Base-by-base conservation (phyloP, 371 early-diverging fungal species). In the Dinochytrium kinnereticum region DNA sequence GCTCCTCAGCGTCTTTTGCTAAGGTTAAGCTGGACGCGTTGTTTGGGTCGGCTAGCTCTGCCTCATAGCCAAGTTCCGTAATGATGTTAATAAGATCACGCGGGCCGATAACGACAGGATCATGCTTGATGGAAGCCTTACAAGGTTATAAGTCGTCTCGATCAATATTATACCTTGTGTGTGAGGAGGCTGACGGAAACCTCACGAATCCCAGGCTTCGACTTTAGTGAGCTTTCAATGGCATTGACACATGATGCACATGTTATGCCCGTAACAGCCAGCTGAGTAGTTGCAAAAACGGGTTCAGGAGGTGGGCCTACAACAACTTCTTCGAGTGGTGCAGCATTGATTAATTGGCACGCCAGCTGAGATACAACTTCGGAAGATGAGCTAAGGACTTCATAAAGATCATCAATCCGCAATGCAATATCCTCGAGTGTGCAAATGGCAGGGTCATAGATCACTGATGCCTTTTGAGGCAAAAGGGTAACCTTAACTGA, bases 21-120 rank as follows among this genome's bases (percentile, higher is more conserved):
- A 26, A 86, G 72, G 24, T 84, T 40, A 94, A 75, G 24, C 90
- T 90, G 77, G 92, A 91, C n/a, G 93, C 76, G 73, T 95, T 93
- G 0, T 89, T 83, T 59, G 86, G 87, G 65, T n/a, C 88, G 0
- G 88, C 78, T 31, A 96, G 84, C 39, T 93, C 71, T 0, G 94
- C 95, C 72, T 91, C 88, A 69, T 93, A 96, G 0, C 96, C 96
- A 15, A 96, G 83, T 10, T 85, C 85, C 68, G 91, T 88, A 34
- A 97, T 92, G 2, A 78, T 64, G 36, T 85, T 82, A 13, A 96
- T 90, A 66, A 98, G 86, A 49, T 90, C 88, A 10, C 96, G 88
- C n/a, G 91, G 83, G 1, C 95, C 95, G 0, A 91, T 76, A 10
- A 78, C 57, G 0, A 77, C 73, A 13, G 90, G 85, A 64, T 90